Evolutionary conservation across 371 early-diverging fungal genomes (phyloP).

Genomic region (Mucor piriformis): DNA sequence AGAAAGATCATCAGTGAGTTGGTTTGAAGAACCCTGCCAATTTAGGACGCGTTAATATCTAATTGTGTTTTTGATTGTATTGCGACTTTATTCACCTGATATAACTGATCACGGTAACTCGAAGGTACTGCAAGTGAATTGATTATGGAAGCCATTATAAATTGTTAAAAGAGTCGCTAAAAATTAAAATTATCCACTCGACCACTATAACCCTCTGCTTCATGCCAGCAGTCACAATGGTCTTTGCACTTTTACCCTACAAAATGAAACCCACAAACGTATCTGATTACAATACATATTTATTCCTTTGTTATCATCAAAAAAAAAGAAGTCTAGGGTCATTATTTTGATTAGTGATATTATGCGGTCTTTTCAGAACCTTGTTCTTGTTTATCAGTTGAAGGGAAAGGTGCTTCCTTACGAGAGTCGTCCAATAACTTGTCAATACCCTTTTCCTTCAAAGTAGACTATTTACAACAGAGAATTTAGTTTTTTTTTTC

Average conservation of each 20-base stretch:
- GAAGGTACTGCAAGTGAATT: constrained; percentile 85
- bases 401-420: constrained; percentile 73
- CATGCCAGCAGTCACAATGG: neutral
- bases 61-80: neutral
- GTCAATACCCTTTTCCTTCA: constrained; percentile 82
- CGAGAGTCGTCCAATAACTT: constrained; percentile 75
- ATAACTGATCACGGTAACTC: constrained; percentile 84
- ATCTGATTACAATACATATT: too few relatives aligned
- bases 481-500: neutral
- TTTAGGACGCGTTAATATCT: neutral
- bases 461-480: constrained; percentile 56
- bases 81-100: constrained; percentile 51
- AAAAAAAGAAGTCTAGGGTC: neutral
- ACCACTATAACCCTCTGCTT: neutral
- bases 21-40: constrained; percentile 68
- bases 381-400: constrained; percentile 15
- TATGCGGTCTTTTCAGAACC: constrained; percentile 8
- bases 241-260: too few relatives aligned
- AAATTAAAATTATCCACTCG: neutral
- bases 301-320: neutral
- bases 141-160: constrained; percentile 67
- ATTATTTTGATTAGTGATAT: neutral
- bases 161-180: neutral
- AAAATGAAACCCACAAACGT: too few relatives aligned
- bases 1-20: constrained; percentile 70